These are phyloP conservation scores for Leptomonas pyrrhocoris DNA, from an alignment of 208 protist species.

Conservation along the genomic window DNA sequence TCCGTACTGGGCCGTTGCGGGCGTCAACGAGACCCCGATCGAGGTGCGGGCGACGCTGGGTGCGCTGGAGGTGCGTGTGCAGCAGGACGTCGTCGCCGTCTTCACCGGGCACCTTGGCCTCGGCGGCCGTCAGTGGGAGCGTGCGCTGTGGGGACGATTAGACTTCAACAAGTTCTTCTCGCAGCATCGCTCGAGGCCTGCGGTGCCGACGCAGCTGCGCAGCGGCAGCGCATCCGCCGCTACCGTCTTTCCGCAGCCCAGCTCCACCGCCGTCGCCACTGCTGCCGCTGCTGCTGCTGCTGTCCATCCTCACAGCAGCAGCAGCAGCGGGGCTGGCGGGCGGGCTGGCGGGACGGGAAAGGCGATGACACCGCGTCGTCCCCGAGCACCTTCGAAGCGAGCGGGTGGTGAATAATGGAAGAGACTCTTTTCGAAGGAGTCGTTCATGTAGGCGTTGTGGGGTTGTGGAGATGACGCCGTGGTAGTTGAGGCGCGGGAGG, in stretches of 20 bases:
- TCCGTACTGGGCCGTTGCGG: conserved; percentile 74
- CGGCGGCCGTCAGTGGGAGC: conserved; percentile 53
- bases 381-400: conserved; percentile 5
- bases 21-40: conserved; percentile 53
- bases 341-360: not conserved
- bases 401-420: not conserved
- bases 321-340: conserved; percentile 1
- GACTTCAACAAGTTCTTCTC: conserved; percentile 84
- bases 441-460: too few relatives aligned
- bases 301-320: too few relatives aligned
- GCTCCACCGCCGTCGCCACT: not conserved
- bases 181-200: conserved; percentile 11
- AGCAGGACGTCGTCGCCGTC: conserved; percentile 65
- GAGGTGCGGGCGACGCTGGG: conserved; percentile 72
- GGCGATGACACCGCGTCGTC: conserved; percentile 11
- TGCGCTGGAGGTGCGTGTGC: conserved; percentile 66
- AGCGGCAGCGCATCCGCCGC: not conserved
- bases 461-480: too few relatives aligned
- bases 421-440: not conserved
- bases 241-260: conserved; percentile 6
- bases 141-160: conserved; percentile 76
- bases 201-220: conserved; percentile 2
- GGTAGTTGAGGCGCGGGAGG: too few relatives aligned
- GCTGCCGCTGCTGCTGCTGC: too few relatives aligned
- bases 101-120: conserved; percentile 66